Evolutionary conservation across 78 protist genomes (phyloP).

Genomic region (Guillardia theta): DNA sequence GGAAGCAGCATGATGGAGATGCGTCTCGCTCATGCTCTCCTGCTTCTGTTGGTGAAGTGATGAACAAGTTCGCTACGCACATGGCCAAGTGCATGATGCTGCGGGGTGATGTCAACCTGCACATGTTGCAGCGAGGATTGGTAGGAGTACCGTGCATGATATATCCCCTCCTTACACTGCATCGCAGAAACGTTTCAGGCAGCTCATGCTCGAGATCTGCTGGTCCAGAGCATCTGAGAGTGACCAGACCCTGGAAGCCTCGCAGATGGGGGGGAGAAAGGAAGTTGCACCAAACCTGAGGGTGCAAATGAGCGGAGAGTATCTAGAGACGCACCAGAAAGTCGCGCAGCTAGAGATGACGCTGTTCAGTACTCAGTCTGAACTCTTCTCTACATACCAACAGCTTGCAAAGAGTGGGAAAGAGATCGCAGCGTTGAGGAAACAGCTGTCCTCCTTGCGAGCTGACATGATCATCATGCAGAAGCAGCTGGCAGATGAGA

Average conservation of each 20-base stretch:
- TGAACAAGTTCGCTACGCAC: background rate
- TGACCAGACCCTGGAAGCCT: background rate
- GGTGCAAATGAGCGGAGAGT: background rate
- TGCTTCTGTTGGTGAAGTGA: background rate
- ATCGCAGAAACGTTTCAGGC: background rate
- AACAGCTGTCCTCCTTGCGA: background rate
- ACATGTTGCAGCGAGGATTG: background rate
- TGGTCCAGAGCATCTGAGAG: background rate
- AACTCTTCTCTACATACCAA: background rate
- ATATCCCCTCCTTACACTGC: no score
- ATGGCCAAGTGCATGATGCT: background rate
- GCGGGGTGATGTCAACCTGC: background rate
- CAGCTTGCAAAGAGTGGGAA: background rate
- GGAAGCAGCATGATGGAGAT: background rate
- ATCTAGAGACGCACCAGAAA: background rate
- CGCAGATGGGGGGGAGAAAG: background rate
- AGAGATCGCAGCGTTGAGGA: background rate
- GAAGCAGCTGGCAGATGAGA: background rate
- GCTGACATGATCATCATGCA: background rate
- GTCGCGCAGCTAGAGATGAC: background rate
- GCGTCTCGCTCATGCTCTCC: background rate
- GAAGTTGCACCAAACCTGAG: background rate
- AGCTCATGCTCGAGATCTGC: background rate
- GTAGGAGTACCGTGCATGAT: no score
- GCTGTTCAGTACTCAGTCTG: background rate